These are phyloP conservation scores for Saturnispora serradocipensis DNA, from an alignment of 805 yeast species.

Conservation along the genomic window DNA sequence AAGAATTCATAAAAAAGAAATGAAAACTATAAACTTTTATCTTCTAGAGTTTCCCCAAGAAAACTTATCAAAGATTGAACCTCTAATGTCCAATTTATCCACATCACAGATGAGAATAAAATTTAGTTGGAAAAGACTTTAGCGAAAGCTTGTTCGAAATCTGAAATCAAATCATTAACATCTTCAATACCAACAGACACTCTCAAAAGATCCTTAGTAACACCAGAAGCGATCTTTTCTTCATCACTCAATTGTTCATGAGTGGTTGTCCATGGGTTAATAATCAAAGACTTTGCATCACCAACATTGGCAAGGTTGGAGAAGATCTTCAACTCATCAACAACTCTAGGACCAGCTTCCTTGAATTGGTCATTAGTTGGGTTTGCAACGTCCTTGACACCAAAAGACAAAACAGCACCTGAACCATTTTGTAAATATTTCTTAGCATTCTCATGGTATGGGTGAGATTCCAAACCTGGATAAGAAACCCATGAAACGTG, in stretches of 20 bases:
- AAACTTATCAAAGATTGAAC: background rate
- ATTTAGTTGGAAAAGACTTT: constrained; percentile 33
- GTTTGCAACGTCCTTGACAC: constrained; percentile 58
- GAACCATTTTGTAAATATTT: constrained; percentile 73
- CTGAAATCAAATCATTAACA: constrained; percentile 84
- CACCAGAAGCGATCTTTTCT: constrained; percentile 79
- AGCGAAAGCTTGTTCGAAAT: constrained; percentile 79
- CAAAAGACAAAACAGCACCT: constrained; percentile 86
- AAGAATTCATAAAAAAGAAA: background rate
- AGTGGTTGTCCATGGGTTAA: constrained; percentile 93
- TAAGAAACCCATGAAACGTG: constrained; percentile 86
- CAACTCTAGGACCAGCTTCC: constrained; percentile 75
- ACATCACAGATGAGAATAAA: background rate
- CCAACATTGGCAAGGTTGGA: constrained; percentile 96
- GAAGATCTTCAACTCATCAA: constrained; percentile 74
- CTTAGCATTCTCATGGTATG: constrained; percentile 72
- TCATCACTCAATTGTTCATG: constrained; percentile 83
- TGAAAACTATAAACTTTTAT: background rate
- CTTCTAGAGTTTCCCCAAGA: background rate
- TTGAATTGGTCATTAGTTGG: constrained; percentile 50
- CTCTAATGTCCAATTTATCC: background rate
- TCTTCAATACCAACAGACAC: constrained; percentile 86
- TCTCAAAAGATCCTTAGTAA: constrained; percentile 79
- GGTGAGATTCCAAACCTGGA: constrained; percentile 76
- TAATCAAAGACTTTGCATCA: constrained; percentile 89